Base-by-base conservation (phyloP, 2,329 filamentous ascomycete species). In the Aspergillus caelatus region DNA sequence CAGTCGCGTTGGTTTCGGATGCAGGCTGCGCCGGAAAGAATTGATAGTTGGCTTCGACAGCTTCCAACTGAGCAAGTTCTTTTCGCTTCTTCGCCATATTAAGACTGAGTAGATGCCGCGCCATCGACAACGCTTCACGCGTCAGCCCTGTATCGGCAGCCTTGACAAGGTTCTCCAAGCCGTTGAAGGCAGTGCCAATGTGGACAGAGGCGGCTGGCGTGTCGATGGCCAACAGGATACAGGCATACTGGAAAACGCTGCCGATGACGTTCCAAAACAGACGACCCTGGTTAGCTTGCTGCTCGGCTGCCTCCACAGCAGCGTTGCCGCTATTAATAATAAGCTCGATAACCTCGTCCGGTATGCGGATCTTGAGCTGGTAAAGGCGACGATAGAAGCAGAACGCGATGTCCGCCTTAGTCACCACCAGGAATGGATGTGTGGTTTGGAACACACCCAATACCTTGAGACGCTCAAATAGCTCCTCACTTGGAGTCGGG, bases 361-460 rank as follows among this genome's bases (percentile, higher is more conserved):
- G 14, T 56, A 73, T 65, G 43, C 60, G 4, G 4, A 16, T 39
- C 32, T 74, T 74, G 45, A 71, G 64, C 60, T 75, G 72, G 57
- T 75, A 75, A 54, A 74, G 26, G 28, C 72, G 73, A 41, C 74
- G 69, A 65, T 75, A 75, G 68, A 75, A 75, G 59, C 73, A 75
- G 45, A 75, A 70, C 6, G 69, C 71, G 21, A 75, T 55, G 7
- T 75, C 73, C 10, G 73, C 73, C 60, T 71, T 75, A 1, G 74
- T 75, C 30, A 70, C 68, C 1, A 71, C 63, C 19, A 75, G 59
- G 30, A 75, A 75, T 2, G 72, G 69, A 66, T 75, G 72, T 0
- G 62, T 70, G 21, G 62, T 16, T 8, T 67, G 36, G 23, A 72
- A 52, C 3, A 63, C 30, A 21, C 41, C 16, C n/a, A 75, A 19